phyloP scores from a whole-genome alignment of 78 protist genomes.

The Ministeria vibrans region DNA sequence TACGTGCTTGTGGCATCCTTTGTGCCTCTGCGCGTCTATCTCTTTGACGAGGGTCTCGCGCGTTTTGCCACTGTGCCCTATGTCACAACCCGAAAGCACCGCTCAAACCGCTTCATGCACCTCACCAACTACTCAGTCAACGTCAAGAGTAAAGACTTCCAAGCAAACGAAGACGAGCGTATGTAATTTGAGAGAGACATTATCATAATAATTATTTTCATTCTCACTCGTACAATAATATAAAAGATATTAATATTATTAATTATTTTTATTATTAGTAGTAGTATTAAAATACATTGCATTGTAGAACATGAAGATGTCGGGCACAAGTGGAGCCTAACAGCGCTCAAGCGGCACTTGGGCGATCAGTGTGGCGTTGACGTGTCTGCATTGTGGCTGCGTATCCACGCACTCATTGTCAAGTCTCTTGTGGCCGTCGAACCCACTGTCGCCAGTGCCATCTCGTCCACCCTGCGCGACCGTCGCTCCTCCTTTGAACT shows the following conservation, averaged over 20 bases:
- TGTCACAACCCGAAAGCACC: not conserved
- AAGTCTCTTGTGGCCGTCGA: too few relatives aligned
- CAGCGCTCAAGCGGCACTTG: too few relatives aligned
- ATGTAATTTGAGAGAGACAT: not conserved
- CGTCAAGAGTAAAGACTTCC: conserved; percentile 10
- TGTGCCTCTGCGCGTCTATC: conserved; percentile 49
- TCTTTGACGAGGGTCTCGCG: conserved; percentile 56
- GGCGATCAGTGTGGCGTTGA: too few relatives aligned
- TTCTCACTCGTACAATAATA: not conserved
- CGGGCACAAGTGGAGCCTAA: too few relatives aligned
- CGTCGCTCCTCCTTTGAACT: too few relatives aligned
- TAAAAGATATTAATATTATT: not conserved
- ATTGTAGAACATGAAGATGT: not conserved
- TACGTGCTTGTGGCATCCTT: conserved; percentile 59
- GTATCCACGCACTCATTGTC: too few relatives aligned
- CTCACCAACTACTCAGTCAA: conserved; percentile 74
- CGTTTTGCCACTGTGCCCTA: conserved; percentile 34
- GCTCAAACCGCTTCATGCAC: conserved; percentile 30
- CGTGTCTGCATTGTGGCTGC: too few relatives aligned
- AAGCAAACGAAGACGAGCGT: not conserved
- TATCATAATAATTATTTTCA: not conserved
- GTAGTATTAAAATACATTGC: not conserved
- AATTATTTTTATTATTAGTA: not conserved
- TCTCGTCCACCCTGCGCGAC: too few relatives aligned
- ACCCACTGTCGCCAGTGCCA: too few relatives aligned